Percentiles rank a stretch among this genome's conserved stretches.
Evolutionary conservation across 495 filamentous ascomycete genomes (phyloP).

Genomic region (Lichina pygmaea): DNA sequence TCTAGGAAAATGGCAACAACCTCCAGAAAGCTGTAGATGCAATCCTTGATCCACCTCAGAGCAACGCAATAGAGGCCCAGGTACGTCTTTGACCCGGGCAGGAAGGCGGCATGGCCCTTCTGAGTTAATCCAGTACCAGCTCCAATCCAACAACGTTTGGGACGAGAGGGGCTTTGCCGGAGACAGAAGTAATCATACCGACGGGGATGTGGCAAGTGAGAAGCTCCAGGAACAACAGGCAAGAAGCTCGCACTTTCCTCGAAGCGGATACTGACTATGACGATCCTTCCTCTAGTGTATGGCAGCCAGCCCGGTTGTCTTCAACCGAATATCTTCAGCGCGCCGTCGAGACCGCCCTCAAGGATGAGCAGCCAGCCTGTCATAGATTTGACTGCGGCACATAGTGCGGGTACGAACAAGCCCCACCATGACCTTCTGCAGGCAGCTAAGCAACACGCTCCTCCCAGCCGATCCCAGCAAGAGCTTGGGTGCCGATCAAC

Average conservation of each 20-base stretch:
- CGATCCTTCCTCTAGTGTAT: slow-evolving; percentile 14
- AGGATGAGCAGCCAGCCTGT: slow-evolving; percentile 22
- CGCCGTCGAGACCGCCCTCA: slow-evolving; percentile 45
- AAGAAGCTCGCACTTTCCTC: background rate
- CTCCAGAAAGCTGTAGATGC: slow-evolving; percentile 17
- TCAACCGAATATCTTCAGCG: slow-evolving; percentile 16
- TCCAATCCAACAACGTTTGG: background rate
- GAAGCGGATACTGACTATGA: background rate
- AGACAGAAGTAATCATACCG: slow-evolving; percentile 1
- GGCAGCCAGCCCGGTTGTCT: slow-evolving; percentile 26
- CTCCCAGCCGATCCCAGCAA: slow-evolving; percentile 15
- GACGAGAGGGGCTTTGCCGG: slow-evolving; percentile 1
- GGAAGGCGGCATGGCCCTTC: no score
- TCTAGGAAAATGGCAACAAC: slow-evolving; percentile 17
- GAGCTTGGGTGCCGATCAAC: slow-evolving; percentile 16
- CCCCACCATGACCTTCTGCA: no score
- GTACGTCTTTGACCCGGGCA: background rate
- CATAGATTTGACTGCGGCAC: slow-evolving; percentile 12
- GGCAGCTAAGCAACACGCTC: no score
- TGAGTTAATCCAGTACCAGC: background rate
- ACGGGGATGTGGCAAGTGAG: slow-evolving; percentile 12
- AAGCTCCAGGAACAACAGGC: slow-evolving; percentile 3
- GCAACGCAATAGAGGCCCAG: slow-evolving; percentile 2
- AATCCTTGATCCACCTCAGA: slow-evolving; percentile 15
- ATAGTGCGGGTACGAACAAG: slow-evolving; percentile 8